Evolutionary conservation across 2,329 filamentous ascomycete species (phyloP).

Genomic region (Didymella lethalis): DNA sequence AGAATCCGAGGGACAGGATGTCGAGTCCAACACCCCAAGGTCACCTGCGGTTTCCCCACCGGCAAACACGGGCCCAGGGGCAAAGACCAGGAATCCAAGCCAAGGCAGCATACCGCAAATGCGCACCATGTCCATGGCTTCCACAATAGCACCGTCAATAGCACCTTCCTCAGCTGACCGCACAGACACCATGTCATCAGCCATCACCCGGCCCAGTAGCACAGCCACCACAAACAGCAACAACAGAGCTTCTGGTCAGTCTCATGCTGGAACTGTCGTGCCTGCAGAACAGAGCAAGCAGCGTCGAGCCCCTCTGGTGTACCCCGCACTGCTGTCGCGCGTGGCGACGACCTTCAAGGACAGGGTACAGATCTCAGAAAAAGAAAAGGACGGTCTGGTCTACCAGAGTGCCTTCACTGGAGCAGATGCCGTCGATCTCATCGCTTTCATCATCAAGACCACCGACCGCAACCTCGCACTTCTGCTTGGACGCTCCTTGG

Average conservation of each 20-base stretch:
- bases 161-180: slow-evolving; percentile 65
- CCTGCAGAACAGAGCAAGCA: slow-evolving; percentile 55
- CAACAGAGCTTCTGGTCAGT: slow-evolving; percentile 54
- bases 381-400: slow-evolving; percentile 94
- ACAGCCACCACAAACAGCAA: slow-evolving; percentile 41
- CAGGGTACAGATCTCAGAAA: slow-evolving; percentile 83
- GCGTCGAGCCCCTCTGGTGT: slow-evolving; percentile 81
- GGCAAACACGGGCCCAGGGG: slow-evolving; percentile 40
- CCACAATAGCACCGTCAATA: slow-evolving; percentile 66
- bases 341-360: slow-evolving; percentile 93
- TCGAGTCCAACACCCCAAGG: slow-evolving; percentile 30
- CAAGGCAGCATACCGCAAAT: slow-evolving; percentile 53
- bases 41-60: slow-evolving; percentile 33
- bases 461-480: slow-evolving; percentile 94
- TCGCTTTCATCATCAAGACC: slow-evolving; percentile 96
- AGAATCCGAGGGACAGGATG: slow-evolving; percentile 58
- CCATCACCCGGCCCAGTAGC: slow-evolving; percentile 56
- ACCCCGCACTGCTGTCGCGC: slow-evolving; percentile 90
- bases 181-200: slow-evolving; percentile 63
- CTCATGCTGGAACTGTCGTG: slow-evolving; percentile 52
- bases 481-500: slow-evolving; percentile 86
- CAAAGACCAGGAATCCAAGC: slow-evolving; percentile 46
- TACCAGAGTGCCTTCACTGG: slow-evolving; percentile 98
- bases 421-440: slow-evolving; percentile 91
- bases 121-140: slow-evolving; percentile 92